These are phyloP conservation scores for Cymbidium sinense DNA, from an alignment of 106 monocot species.

Conservation along the genomic window DNA sequence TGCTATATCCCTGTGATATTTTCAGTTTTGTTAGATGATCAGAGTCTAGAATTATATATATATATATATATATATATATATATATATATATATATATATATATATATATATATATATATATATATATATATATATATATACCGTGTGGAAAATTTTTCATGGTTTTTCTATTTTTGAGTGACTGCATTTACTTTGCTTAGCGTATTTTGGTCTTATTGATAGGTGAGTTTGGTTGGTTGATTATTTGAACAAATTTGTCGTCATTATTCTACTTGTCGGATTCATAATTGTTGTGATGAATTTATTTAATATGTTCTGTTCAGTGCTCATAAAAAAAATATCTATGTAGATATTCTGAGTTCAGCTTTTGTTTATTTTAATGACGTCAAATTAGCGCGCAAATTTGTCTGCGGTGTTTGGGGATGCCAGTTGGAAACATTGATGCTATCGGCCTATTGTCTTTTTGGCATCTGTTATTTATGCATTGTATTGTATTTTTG, in stretches of 20 bases:
- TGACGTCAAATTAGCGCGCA: too few relatives aligned
- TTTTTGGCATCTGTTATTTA: too few relatives aligned
- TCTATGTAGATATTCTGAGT: neutral
- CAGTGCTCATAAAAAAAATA: neutral
- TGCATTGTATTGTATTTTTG: too few relatives aligned
- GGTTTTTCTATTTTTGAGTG: neutral
- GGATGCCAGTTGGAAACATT: too few relatives aligned
- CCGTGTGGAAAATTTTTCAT: neutral
- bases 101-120: neutral
- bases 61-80: neutral
- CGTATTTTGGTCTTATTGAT: neutral
- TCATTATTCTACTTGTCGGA: neutral
- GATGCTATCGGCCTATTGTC: too few relatives aligned
- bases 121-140: too few relatives aligned
- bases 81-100: neutral
- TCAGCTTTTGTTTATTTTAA: neutral
- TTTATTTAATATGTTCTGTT: neutral
- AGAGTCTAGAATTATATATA: neutral
- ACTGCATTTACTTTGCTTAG: neutral
- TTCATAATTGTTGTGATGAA: neutral
- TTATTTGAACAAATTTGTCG: conserved; percentile 2
- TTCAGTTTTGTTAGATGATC: neutral
- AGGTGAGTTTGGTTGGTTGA: neutral
- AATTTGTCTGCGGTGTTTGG: too few relatives aligned
- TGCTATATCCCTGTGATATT: neutral